phyloP scores from a whole-genome alignment of 2,329 filamentous ascomycete species.

The Sporothrix protearum region DNA sequence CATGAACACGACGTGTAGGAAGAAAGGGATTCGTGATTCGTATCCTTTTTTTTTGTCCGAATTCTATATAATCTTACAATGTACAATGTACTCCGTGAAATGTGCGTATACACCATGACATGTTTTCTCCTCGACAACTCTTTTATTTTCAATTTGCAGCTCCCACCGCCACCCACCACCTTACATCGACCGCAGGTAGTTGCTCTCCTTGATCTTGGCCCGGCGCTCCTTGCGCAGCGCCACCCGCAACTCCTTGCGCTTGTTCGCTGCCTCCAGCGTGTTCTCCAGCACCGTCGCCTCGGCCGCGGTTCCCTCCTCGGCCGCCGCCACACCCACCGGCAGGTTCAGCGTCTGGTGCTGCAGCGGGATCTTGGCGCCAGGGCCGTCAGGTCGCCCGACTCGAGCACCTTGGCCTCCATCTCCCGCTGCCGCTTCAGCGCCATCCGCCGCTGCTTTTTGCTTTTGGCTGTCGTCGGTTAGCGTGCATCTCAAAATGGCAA shows the following conservation, averaged over 20 bases:
- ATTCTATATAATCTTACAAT: constrained; percentile 5
- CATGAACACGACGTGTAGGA: too few relatives aligned
- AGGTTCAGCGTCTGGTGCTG: constrained; percentile 77
- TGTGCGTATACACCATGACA: neutral
- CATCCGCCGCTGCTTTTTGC: constrained; percentile 71
- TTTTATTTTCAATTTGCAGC: too few relatives aligned
- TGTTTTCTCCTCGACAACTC: too few relatives aligned
- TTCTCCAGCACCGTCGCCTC: constrained; percentile 38
- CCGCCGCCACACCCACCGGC: constrained; percentile 43
- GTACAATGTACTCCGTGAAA: neutral
- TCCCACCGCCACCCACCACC: neutral
- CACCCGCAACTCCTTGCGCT: constrained; percentile 62
- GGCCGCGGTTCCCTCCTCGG: constrained; percentile 35
- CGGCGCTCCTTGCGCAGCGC: constrained; percentile 72
- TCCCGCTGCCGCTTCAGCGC: constrained; percentile 63
- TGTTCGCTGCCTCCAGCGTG: constrained; percentile 46
- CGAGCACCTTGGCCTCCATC: constrained; percentile 57
- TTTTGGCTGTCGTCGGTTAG: constrained; percentile 63
- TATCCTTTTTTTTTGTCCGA: neutral
- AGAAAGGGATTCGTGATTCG: neutral
- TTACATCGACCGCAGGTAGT: constrained; percentile 80
- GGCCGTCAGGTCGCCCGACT: constrained; percentile 62
- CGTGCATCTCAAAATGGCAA: too few relatives aligned
- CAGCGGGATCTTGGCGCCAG: constrained; percentile 66
- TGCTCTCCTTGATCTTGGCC: constrained; percentile 75